Evolutionary conservation across 1,284 basidiomycete species (phyloP).

Genomic region (Malassezia nana): DNA sequence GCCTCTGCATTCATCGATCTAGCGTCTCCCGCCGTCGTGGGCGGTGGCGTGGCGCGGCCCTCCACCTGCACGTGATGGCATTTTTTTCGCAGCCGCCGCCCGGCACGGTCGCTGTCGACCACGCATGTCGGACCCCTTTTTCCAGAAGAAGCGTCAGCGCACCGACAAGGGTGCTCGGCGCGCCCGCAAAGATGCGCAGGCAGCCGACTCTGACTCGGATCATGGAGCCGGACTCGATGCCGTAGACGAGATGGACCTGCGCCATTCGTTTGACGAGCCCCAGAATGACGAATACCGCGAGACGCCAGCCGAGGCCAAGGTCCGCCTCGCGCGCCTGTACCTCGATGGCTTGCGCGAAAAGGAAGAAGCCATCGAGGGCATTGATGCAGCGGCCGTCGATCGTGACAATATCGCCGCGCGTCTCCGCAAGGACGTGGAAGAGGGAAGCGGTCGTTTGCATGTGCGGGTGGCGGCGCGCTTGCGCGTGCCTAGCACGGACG

Average conservation of each 20-base stretch:
- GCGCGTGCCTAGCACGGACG: slow-evolving; percentile 7
- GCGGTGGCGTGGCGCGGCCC: not conserved
- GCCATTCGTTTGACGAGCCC: slow-evolving; percentile 32
- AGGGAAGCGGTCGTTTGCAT: slow-evolving; percentile 57
- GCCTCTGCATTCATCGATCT: slow-evolving; percentile 2
- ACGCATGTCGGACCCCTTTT: slow-evolving; percentile 46
- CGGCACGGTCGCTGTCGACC: not conserved
- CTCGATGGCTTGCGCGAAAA: slow-evolving; percentile 59
- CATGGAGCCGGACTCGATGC: slow-evolving; percentile 19
- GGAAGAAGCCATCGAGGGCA: slow-evolving; percentile 46
- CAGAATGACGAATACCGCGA: slow-evolving; percentile 49
- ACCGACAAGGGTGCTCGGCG: slow-evolving; percentile 4
- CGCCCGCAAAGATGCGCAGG: slow-evolving; percentile 11
- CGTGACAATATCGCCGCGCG: slow-evolving; percentile 78
- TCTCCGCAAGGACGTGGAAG: slow-evolving; percentile 54
- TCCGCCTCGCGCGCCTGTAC: slow-evolving; percentile 81
- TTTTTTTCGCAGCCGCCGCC: slow-evolving; percentile 12
- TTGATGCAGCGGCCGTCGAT: slow-evolving; percentile 87
- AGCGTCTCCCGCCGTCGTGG: not conserved
- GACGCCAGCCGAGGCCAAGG: slow-evolving; percentile 85
- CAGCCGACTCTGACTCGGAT: slow-evolving; percentile 17
- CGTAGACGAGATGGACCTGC: slow-evolving; percentile 35
- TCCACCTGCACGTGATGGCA: slow-evolving; percentile 3
- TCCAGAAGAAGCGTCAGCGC: slow-evolving; percentile 48
- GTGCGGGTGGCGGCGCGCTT: slow-evolving; percentile 55